Base-by-base conservation (phyloP, 257 asterid species). In the Cinchona pubescens region DNA sequence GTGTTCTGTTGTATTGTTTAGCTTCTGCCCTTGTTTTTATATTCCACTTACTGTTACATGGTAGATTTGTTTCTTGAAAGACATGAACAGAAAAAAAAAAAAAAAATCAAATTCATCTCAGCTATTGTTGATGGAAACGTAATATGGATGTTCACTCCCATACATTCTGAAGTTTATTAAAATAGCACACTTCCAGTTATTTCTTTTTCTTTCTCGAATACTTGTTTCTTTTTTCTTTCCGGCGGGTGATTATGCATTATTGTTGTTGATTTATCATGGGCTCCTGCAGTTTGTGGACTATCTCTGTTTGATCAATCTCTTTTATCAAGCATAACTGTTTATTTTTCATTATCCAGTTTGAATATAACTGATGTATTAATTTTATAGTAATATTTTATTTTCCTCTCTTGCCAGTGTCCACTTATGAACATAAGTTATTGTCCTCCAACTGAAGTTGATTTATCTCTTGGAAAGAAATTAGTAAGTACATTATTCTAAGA, bases 391-490 rank as follows among this genome's bases (percentile, higher is more conserved):
- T 15, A 38, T n/a, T 4, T 5, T 12, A 32, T 58, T 37, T 76
- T 55, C 62, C 43, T 73, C 74, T 78, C 58, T 76, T 83, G 77
- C 58, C 92, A 94, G 98, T 94, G 98, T 73, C 96, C 93, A 6
- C 92, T 94, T 75, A 84, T 94, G 85, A 94, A 94, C 77, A 88
- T 91, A 78, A 91, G 89, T 79, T 91, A 89, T 70, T 94, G 98
- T 81, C 97, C 97, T 37, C 91, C 91, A 58, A 79, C 98, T 30
- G 97, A 94, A 89, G 90, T 85, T 80, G 90, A 91, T 83, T 85
- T 89, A 71, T 86, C 91, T 69, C 74, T 14, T 53, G 92, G 94
- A 32, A 91, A 89, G 85, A 88, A 84, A 83, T 30, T 94, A 71
- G 98, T 95, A 84, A 86, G 96, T 78, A 51, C 21, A 71, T 73